Percentiles rank a stretch among this genome's conserved stretches.
Conservation (phyloP, 1,284 basidiomycete species). For the Macrocybe sp. region DNA sequence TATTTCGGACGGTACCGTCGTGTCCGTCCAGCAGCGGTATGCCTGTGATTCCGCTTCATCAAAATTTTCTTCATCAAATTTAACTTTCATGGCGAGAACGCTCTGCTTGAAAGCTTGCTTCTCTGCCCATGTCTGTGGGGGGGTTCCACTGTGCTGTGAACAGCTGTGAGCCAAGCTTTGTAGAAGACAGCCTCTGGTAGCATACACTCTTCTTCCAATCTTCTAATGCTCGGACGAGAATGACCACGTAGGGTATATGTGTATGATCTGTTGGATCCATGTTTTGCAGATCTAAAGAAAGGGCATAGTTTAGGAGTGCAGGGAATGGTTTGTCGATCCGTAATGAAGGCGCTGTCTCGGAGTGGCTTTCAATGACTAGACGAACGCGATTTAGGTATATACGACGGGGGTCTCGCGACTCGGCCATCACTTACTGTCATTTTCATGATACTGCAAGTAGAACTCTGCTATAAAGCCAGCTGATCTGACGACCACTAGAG, state of each 20-base stretch:
- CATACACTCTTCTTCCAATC: conserved; percentile 74
- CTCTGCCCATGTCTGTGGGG: conserved; percentile 64
- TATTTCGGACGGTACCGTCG: conserved; percentile 68
- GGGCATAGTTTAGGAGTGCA: conserved; percentile 67
- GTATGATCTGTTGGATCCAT: conserved; percentile 85
- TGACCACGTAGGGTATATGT: conserved; percentile 84
- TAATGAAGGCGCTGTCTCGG: conserved; percentile 79
- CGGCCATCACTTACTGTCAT: conserved; percentile 54
- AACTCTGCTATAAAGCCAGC: conserved; percentile 90
- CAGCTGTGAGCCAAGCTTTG: background rate
- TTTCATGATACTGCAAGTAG: conserved; percentile 82
- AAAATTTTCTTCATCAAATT: conserved; percentile 92
- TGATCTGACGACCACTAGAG: conserved; percentile 74
- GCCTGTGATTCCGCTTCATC: conserved; percentile 87
- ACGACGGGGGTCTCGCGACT: conserved; percentile 6
- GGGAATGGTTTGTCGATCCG: conserved; percentile 90
- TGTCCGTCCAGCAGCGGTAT: conserved; percentile 68
- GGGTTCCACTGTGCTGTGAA: conserved; percentile 55
- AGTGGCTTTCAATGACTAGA: conserved; percentile 91
- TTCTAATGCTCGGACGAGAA: conserved; percentile 79
- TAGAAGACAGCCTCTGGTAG: conserved; percentile 6
- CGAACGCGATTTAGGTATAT: conserved; percentile 1
- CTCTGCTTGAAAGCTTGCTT: conserved; percentile 75
- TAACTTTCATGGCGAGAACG: conserved; percentile 56
- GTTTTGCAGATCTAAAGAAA: conserved; percentile 63